Evolutionary conservation across 2,329 filamentous ascomycete genomes (phyloP).

Genomic region (Venturia oleaginea): DNA sequence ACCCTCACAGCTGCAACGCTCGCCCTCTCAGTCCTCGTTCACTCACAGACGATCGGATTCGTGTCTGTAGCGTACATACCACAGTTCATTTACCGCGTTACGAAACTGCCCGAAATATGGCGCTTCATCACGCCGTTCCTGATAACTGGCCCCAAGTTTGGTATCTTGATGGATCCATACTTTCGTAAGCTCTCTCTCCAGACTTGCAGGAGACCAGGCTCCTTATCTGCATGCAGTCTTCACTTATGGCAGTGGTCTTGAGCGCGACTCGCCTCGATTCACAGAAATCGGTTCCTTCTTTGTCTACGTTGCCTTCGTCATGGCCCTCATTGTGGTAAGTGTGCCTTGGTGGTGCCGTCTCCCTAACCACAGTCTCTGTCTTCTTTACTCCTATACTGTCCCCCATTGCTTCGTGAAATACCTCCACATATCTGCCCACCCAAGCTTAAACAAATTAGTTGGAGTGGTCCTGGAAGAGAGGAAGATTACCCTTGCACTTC

Average conservation of each 20-base stretch:
- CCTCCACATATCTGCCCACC: constrained; percentile 44
- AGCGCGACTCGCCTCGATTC: constrained; percentile 64
- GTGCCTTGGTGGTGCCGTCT: constrained; percentile 3
- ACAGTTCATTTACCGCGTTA: constrained; percentile 46
- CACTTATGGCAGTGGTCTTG: constrained; percentile 66
- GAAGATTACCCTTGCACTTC: constrained; percentile 44
- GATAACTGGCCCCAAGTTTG: constrained; percentile 45
- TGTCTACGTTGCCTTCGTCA: constrained; percentile 69
- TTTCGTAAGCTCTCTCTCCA: constrained; percentile 13
- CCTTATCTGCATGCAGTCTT: constrained; percentile 44
- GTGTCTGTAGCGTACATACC: constrained; percentile 47
- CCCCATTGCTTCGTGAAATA: constrained; percentile 19
- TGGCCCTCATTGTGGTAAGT: constrained; percentile 69
- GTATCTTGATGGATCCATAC: constrained; percentile 57
- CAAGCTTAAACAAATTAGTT: constrained; percentile 37
- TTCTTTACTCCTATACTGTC: constrained; percentile 17
- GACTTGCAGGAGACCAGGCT: constrained; percentile 18
- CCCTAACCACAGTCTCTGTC: constrained; percentile 21
- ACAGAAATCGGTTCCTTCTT: constrained; percentile 67
- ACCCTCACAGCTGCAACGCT: constrained; percentile 59
- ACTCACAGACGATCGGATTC: constrained; percentile 46
- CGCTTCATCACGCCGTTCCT: constrained; percentile 49
- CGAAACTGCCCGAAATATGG: constrained; percentile 50
- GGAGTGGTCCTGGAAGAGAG: constrained; percentile 47
- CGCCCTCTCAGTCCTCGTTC: constrained; percentile 51